Evolutionary conservation across 129 eudicot genomes (phyloP).

Genomic region (Chrysanthemum makinoi): DNA sequence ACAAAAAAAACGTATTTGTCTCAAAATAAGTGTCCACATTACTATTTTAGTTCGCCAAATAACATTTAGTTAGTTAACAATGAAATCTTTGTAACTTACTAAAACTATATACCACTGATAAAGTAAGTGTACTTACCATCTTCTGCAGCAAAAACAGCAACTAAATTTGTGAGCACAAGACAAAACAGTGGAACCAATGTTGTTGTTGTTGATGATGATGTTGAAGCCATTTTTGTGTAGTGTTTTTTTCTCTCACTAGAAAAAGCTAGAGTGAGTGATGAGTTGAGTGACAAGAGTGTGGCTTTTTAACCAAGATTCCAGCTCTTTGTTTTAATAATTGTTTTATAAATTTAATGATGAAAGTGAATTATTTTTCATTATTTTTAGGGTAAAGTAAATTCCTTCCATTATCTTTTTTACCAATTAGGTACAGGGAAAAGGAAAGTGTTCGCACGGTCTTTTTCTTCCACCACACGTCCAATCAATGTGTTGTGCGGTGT

Average conservation of each 20-base stretch:
- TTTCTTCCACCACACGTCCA: constrained; percentile 23
- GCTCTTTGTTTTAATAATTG: constrained; percentile 21
- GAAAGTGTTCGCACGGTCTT: constrained; percentile 21
- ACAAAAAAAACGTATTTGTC: neutral
- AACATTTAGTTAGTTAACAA: too few species aligned
- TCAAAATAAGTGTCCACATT: neutral
- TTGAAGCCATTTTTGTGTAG: constrained; percentile 16
- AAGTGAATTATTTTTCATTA: constrained; percentile 20
- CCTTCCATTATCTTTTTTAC: constrained; percentile 11
- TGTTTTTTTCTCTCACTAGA: constrained; percentile 19
- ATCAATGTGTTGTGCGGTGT: constrained; percentile 15
- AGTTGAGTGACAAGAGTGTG: constrained; percentile 14
- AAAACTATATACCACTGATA: too few species aligned
- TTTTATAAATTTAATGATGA: constrained; percentile 1
- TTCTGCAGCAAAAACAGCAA: constrained; percentile 29
- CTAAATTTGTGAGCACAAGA: constrained; percentile 8
- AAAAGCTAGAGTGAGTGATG: constrained; percentile 13
- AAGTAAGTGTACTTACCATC: constrained; percentile 6
- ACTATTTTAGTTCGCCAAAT: too few species aligned
- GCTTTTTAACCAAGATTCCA: constrained; percentile 35
- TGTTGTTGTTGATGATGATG: constrained; percentile 4
- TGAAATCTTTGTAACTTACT: too few species aligned
- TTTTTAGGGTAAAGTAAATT: constrained; percentile 26
- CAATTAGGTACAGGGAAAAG: constrained; percentile 17
- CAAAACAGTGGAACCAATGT: constrained; percentile 20